These are phyloP conservation scores for Candida adriatica DNA, from an alignment of 805 yeast species.

Conservation along the genomic window DNA sequence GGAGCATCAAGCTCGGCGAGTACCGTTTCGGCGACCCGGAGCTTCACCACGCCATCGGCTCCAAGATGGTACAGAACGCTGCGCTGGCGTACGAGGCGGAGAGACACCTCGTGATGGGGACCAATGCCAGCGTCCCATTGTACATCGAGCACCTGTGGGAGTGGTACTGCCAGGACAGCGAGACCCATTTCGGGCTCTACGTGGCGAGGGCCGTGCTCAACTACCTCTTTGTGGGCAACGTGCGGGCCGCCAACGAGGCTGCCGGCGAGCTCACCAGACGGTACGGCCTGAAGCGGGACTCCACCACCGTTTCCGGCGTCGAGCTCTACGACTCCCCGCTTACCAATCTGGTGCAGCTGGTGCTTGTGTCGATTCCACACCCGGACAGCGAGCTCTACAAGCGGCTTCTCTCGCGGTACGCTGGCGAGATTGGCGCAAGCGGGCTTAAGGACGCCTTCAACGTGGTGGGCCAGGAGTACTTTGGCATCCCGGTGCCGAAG, in stretches of 20 bases:
- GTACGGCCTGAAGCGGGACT: slow-evolving; percentile 12
- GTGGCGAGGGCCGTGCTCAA: slow-evolving; percentile 63
- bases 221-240: slow-evolving; percentile 60
- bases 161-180: slow-evolving; percentile 34
- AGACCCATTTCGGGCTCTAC: slow-evolving; percentile 26
- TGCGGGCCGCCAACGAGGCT: slow-evolving; percentile 48
- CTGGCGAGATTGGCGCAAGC: slow-evolving; percentile 26
- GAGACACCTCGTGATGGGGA: slow-evolving; percentile 63
- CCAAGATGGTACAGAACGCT: slow-evolving; percentile 43
- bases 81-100: slow-evolving; percentile 62
- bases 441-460: slow-evolving; percentile 41
- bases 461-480: slow-evolving; percentile 55
- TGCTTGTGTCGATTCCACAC: slow-evolving; percentile 52
- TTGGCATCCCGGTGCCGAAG: slow-evolving; percentile 46
- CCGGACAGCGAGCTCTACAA: slow-evolving; percentile 45
- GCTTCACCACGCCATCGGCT: slow-evolving; percentile 68
- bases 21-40: slow-evolving; percentile 66
- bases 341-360: slow-evolving; percentile 63
- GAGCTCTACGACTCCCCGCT: slow-evolving; percentile 37
- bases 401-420: slow-evolving; percentile 46
- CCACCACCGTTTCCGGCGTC: slow-evolving; percentile 18
- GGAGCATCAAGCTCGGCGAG: slow-evolving; percentile 49
- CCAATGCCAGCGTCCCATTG: slow-evolving; percentile 35
- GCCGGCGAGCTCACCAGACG: slow-evolving; percentile 25
- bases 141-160: slow-evolving; percentile 37